phyloP scores from a whole-genome alignment of 208 protist genomes.

The Herpetomonas tarakana region DNA sequence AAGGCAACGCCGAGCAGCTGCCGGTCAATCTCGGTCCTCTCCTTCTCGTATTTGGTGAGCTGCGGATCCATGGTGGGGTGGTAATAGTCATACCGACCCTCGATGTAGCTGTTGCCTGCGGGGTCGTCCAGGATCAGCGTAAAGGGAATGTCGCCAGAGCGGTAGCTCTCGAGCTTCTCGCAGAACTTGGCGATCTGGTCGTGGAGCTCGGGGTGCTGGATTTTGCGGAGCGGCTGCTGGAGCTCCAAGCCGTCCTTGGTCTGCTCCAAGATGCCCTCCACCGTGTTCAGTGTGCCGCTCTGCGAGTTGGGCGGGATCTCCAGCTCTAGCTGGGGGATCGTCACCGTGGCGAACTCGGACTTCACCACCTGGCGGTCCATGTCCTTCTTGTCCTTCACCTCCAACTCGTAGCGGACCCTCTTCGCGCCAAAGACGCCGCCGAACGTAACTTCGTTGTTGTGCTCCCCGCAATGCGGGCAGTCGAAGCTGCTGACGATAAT shows the following conservation, averaged over 20 bases:
- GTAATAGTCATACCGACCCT: constrained; percentile 87
- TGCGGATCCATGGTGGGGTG: constrained; percentile 85
- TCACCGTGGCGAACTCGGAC: constrained; percentile 87
- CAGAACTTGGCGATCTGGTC: constrained; percentile 82
- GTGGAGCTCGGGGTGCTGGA: constrained; percentile 75
- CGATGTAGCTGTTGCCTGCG: constrained; percentile 92
- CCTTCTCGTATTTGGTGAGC: constrained; percentile 79
- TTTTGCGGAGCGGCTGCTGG: constrained; percentile 70
- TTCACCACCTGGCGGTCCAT: constrained; percentile 93
- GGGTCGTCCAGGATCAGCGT: constrained; percentile 94
- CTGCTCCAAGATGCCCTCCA: constrained; percentile 92
- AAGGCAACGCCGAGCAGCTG: constrained; percentile 81
- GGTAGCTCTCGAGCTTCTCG: constrained; percentile 56
- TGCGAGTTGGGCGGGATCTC: constrained; percentile 91
- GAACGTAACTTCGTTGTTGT: constrained; percentile 90
- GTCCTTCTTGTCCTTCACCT: constrained; percentile 82
- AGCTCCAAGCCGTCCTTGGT: constrained; percentile 71
- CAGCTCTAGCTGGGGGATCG: constrained; percentile 91
- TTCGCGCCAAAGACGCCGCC: constrained; percentile 81
- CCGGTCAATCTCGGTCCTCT: constrained; percentile 83
- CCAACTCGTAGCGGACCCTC: constrained; percentile 79
- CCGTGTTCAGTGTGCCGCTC: constrained; percentile 91
- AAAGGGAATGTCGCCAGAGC: constrained; percentile 73
- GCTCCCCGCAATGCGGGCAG: constrained; percentile 79
- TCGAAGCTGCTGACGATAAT: constrained; percentile 92